Evolutionary conservation across 2,329 filamentous ascomycete species (phyloP).

Genomic region (Aspergillus spinulosporus): DNA sequence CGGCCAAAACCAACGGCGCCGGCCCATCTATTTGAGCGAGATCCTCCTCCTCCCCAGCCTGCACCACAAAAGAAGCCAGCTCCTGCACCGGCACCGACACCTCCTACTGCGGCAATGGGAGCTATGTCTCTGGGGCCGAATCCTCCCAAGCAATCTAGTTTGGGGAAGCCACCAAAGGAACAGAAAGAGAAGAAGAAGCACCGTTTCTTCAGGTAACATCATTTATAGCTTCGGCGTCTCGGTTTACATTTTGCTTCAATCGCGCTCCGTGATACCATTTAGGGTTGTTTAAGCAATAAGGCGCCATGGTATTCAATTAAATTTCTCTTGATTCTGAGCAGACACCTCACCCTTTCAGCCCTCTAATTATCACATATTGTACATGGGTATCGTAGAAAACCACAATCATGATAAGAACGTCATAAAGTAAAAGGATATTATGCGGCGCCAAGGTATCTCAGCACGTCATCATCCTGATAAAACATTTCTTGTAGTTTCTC

Average conservation of each 20-base stretch:
- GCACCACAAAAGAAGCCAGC: constrained; percentile 27
- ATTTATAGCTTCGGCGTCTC: constrained; percentile 3
- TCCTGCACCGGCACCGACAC: constrained; percentile 25
- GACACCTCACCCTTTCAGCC: neutral
- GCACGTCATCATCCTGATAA: constrained; percentile 72
- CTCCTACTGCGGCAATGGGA: constrained; percentile 37
- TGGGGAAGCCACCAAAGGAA: constrained; percentile 43
- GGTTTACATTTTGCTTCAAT: constrained; percentile 18
- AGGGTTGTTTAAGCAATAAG: constrained; percentile 17
- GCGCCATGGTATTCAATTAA: constrained; percentile 13
- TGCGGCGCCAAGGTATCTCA: constrained; percentile 64
- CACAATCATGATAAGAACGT: neutral
- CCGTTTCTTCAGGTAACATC: constrained; percentile 51
- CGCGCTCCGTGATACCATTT: constrained; percentile 39
- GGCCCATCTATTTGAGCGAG: constrained; percentile 78
- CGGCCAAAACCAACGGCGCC: constrained; percentile 78
- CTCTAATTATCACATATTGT: neutral
- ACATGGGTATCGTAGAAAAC: constrained; percentile 16
- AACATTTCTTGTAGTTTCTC: constrained; percentile 69
- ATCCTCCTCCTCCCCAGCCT: constrained; percentile 49
- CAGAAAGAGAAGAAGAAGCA: constrained; percentile 56
- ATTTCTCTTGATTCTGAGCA: constrained; percentile 9
- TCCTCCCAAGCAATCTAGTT: constrained; percentile 39
- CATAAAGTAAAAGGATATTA: constrained; percentile 1
- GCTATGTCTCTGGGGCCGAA: constrained; percentile 39